These are phyloP conservation scores for Clitopilus passeckerianus DNA, from an alignment of 768 basidiomycete species.

Conservation along the genomic window DNA sequence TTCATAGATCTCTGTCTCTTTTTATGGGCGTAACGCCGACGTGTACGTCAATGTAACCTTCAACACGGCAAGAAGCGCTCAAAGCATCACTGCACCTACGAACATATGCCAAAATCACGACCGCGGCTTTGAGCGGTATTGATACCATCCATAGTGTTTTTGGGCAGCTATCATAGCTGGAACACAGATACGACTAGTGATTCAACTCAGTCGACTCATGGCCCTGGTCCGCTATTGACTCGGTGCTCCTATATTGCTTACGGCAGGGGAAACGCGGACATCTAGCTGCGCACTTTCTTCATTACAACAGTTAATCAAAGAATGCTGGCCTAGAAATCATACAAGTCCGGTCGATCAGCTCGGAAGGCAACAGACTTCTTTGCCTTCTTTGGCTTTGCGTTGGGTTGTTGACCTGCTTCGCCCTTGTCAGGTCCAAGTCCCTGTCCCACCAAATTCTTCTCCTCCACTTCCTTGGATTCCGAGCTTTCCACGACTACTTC, in stretches of 20 bases:
- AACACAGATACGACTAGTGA: not conserved
- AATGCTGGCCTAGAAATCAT: slow-evolving; percentile 53
- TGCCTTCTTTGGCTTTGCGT: slow-evolving; percentile 33
- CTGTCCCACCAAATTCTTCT: slow-evolving; percentile 7
- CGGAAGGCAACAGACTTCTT: slow-evolving; percentile 70
- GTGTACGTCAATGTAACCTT: not conserved
- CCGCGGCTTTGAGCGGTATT: not conserved
- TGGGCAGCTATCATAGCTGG: not conserved
- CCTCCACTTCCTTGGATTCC: slow-evolving; percentile 6
- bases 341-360: slow-evolving; percentile 64
- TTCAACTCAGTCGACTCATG: not conserved
- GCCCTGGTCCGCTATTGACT: not conserved
- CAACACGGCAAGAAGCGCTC: not conserved
- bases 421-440: slow-evolving; percentile 4
- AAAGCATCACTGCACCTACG: not conserved
- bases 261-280: not conserved
- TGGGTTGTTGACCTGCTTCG: not conserved
- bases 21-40: not conserved
- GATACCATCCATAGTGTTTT: not conserved
- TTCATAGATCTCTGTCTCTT: not conserved
- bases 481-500: slow-evolving; percentile 39
- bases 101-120: not conserved
- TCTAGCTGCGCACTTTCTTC: too few species aligned
- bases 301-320: not conserved
- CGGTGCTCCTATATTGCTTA: not conserved